phyloP scores from a whole-genome alignment of 371 early-diverging fungal species.

The Vairimorpha ceranae region DNA sequence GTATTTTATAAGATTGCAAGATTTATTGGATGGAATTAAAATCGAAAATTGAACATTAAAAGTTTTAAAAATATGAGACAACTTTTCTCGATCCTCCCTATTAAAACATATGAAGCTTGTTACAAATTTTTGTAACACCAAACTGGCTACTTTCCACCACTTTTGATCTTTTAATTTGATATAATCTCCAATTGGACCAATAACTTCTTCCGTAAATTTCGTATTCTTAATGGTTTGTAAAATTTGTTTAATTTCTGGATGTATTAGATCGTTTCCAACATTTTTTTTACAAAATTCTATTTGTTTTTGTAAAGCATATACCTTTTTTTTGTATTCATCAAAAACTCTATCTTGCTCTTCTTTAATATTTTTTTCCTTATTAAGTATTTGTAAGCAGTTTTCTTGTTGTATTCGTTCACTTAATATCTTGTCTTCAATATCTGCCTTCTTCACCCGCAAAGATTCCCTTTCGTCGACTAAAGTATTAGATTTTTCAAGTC shows the following conservation, averaged over 20 bases:
- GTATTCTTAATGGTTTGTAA: conserved; percentile 31
- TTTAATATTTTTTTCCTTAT: conserved; percentile 4
- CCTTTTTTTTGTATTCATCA: conserved; percentile 23
- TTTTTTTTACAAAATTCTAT: conserved; percentile 34
- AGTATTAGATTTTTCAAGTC: conserved; percentile 36
- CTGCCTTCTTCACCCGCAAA: neutral
- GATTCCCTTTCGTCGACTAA: conserved; percentile 9
- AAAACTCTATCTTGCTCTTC: conserved; percentile 1
- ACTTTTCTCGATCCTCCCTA: conserved; percentile 34
- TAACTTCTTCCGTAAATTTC: conserved; percentile 46
- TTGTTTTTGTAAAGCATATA: conserved; percentile 46
- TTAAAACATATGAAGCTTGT: conserved; percentile 58
- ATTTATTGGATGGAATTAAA: conserved; percentile 27
- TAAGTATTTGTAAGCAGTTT: conserved; percentile 7
- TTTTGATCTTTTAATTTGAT: conserved; percentile 56
- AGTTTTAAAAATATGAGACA: conserved; percentile 51
- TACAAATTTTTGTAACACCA: conserved; percentile 48
- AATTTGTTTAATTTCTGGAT: neutral
- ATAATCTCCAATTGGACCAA: conserved; percentile 58
- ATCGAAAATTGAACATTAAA: conserved; percentile 34
- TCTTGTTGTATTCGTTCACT: neutral
- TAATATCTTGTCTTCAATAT: neutral
- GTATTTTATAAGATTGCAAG: conserved; percentile 27
- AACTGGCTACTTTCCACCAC: conserved; percentile 57
- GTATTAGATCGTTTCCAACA: conserved; percentile 5